Evolutionary conservation across 495 filamentous ascomycete genomes (phyloP).

Genomic region (Glarea lozoyensis): DNA sequence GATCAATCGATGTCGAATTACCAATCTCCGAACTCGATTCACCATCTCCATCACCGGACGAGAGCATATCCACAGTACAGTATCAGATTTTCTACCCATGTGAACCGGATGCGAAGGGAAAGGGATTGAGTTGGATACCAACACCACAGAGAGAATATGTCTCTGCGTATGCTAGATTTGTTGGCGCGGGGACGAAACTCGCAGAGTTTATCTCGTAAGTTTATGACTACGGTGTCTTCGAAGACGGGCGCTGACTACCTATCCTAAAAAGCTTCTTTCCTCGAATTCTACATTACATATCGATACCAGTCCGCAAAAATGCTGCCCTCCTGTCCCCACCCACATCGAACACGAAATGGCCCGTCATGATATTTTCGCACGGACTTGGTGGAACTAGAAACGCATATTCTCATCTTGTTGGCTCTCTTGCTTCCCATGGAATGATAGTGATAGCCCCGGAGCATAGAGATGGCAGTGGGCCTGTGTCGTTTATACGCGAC

Average conservation of each 20-base stretch:
- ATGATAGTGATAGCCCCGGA: conserved; percentile 68
- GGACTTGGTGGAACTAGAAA: conserved; percentile 67
- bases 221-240: conserved; percentile 1
- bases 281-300: conserved; percentile 56
- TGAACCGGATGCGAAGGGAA: conserved; percentile 25
- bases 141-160: conserved; percentile 61
- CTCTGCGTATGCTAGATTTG: conserved; percentile 57
- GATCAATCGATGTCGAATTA: conserved; percentile 66
- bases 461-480: conserved; percentile 65
- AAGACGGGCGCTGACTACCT: not conserved
- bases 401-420: conserved; percentile 63
- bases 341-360: conserved; percentile 43
- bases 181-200: conserved; percentile 45
- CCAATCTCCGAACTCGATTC: conserved; percentile 50
- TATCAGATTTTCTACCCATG: conserved; percentile 74
- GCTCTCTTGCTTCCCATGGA: conserved; percentile 65
- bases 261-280: conserved; percentile 44
- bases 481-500: conserved; percentile 52
- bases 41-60: conserved; percentile 38
- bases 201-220: conserved; percentile 54
- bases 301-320: conserved; percentile 45
- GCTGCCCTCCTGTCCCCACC: conserved; percentile 28
- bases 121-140: conserved; percentile 57
- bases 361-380: conserved; percentile 73
- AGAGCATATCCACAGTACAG: conserved; percentile 52